Percentiles rank a stretch among this genome's conserved stretches.
Evolutionary conservation across 345 rosid species (phyloP).

Genomic region (Turnera subulata): DNA sequence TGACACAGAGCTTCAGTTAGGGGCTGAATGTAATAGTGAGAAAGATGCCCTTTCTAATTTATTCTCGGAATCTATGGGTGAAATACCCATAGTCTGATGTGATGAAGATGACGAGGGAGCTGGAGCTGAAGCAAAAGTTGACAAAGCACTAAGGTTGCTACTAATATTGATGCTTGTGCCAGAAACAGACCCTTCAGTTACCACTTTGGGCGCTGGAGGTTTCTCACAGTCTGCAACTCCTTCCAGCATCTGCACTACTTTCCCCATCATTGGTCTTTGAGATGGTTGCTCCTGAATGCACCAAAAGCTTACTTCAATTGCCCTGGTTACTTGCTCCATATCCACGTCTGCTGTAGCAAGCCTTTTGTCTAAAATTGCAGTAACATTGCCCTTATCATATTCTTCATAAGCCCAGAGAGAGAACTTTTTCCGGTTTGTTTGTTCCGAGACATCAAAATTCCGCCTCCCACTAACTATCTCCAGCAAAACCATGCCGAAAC

Average conservation of each 20-base stretch:
- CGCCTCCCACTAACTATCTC: slow-evolving; percentile 26
- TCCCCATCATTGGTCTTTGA: slow-evolving; percentile 27
- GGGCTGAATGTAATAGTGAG: slow-evolving; percentile 24
- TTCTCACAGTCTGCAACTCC: slow-evolving; percentile 42
- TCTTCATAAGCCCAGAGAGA: slow-evolving; percentile 60
- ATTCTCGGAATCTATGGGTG: slow-evolving; percentile 38
- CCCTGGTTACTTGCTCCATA: slow-evolving; percentile 18
- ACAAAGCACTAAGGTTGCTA: slow-evolving; percentile 31
- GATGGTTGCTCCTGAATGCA: slow-evolving; percentile 31
- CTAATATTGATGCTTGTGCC: slow-evolving; percentile 37
- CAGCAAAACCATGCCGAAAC: slow-evolving; percentile 30
- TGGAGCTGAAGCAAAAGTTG: slow-evolving; percentile 41
- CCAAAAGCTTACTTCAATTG: slow-evolving; percentile 22
- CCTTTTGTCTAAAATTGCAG: slow-evolving; percentile 14
- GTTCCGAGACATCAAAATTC: slow-evolving; percentile 21
- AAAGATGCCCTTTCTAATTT: slow-evolving; percentile 34
- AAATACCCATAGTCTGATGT: slow-evolving; percentile 32
- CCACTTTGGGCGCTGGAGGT: slow-evolving; percentile 44
- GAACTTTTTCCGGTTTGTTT: slow-evolving; percentile 44
- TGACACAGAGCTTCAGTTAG: not conserved
- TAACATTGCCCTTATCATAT: slow-evolving; percentile 29
- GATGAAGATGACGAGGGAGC: slow-evolving; percentile 48
- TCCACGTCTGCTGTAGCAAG: slow-evolving; percentile 11
- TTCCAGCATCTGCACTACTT: slow-evolving; percentile 32
- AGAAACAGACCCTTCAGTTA: slow-evolving; percentile 28